Percentiles rank a stretch among this genome's conserved stretches.
Evolutionary conservation across 305 asterid species (phyloP).

Genomic region (Fraxinus xanthoxyloides): DNA sequence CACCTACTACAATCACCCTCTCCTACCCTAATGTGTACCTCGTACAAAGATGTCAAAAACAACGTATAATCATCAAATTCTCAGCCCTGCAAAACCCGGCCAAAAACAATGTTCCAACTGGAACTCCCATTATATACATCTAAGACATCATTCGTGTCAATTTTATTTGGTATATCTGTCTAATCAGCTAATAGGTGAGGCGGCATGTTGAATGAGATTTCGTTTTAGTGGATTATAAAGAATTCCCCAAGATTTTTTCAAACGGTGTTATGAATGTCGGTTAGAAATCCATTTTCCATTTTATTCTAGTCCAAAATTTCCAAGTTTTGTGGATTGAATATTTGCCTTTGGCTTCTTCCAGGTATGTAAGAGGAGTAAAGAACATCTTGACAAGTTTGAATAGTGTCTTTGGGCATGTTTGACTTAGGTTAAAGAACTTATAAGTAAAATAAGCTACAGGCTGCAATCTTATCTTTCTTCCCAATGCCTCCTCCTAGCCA

Average conservation of each 20-base stretch:
- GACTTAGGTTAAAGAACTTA: background rate
- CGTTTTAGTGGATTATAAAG: background rate
- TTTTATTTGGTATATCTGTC: background rate
- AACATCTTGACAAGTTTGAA: no score
- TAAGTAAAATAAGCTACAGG: background rate
- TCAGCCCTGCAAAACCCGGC: no score
- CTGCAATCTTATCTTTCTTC: background rate
- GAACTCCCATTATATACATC: no score
- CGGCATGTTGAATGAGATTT: constrained; percentile 10
- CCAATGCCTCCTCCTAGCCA: background rate
- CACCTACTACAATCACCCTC: no score
- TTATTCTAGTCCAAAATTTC: background rate
- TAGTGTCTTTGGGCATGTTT: no score
- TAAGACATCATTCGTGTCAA: background rate
- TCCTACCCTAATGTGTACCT: no score
- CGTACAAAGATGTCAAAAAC: no score
- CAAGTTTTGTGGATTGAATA: background rate
- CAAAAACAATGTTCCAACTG: no score
- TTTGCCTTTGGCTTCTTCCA: no score
- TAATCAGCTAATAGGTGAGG: constrained; percentile 13
- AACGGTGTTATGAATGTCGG: background rate
- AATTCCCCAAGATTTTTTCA: background rate
- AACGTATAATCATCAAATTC: no score
- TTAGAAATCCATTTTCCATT: background rate
- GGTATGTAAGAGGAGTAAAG: no score